Evolutionary conservation across 208 protist genomes (phyloP), one percentile per base, ranked within the genome.

Genomic region (Strigomonas culicis): DNA sequence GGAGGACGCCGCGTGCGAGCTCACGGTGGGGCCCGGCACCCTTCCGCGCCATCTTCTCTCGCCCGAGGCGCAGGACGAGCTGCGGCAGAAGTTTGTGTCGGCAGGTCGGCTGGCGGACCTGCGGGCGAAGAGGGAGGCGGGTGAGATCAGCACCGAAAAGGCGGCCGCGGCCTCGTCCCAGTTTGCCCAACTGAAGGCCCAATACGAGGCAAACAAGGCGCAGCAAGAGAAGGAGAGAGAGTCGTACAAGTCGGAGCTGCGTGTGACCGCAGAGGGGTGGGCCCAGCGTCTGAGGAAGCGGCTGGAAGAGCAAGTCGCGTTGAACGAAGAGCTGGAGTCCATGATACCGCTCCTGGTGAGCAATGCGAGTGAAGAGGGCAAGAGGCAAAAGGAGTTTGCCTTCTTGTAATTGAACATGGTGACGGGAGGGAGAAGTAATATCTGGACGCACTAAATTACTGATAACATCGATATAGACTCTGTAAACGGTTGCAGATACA

Each of bases 331-430:
- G 59, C 74, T 88, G 32, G 86, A 93, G 21, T 82, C 82, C 17
- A 72, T 87, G 73, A 60, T 92, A 63, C 84, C 86, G 1, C 74
- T 77, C 4, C 71, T 95, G 43, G 47, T 82, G 39, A 83, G 73
- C 46, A 80, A 93, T 53, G 90, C 90, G n/a, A 72, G 75, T n/a
- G 82, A 74, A 21, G 90, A 95, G 77, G 77, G 75, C 8, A 70
- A 84, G 62, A 52, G 64, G 59, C 85, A 92, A 49, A 69, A 73
- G 11, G 28, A 36, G 2, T 4, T 43, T n/a, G 15, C 22, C 17
- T 7, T 25, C 25, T 50, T 13, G 7, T 65, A 51, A 27, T 51
- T n/a, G n/a, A n/a, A n/a, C n/a, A n/a, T n/a, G n/a, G n/a, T n/a
- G n/a, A n/a, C n/a, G n/a, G n/a, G n/a, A n/a, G n/a, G n/a, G n/a